Evolutionary conservation across 768 basidiomycete genomes (phyloP).

Genomic region (Hortiboletus campestris): DNA sequence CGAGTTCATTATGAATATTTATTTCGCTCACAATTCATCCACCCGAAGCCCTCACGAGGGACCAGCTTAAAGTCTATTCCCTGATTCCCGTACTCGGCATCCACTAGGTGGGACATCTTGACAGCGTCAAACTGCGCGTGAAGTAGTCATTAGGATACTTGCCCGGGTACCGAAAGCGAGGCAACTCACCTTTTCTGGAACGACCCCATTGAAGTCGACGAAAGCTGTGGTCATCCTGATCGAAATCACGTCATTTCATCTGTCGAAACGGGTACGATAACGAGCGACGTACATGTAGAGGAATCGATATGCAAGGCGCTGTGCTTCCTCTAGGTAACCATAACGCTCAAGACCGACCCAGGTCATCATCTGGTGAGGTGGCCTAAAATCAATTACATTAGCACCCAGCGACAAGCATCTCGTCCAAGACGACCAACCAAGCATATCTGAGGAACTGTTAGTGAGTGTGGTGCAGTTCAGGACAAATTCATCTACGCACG

Average conservation of each 20-base stretch:
- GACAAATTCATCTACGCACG: constrained; percentile 49
- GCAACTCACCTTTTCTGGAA: constrained; percentile 81
- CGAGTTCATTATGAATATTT: neutral
- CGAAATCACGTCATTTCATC: constrained; percentile 1
- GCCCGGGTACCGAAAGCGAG: neutral
- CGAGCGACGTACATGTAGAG: constrained; percentile 96
- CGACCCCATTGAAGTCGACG: constrained; percentile 96
- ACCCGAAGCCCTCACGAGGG: constrained; percentile 96
- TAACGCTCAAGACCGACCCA: constrained; percentile 98
- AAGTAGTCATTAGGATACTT: neutral
- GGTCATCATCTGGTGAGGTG: constrained; percentile 97
- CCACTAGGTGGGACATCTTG: constrained; percentile 90
- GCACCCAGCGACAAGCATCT: neutral
- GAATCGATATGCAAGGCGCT: constrained; percentile 91
- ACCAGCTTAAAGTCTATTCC: constrained; percentile 98
- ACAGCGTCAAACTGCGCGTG: constrained; percentile 84
- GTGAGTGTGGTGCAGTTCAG: constrained; percentile 9
- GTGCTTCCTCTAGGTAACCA: constrained; percentile 91
- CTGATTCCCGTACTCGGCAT: constrained; percentile 96
- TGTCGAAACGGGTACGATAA: neutral
- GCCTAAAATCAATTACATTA: constrained; percentile 45
- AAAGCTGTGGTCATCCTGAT: constrained; percentile 89
- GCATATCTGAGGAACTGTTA: constrained; percentile 50
- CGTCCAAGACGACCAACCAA: constrained; percentile 42
- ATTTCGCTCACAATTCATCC: constrained; percentile 82